phyloP scores from a whole-genome alignment of 257 asterid genomes.

The Gentiana dahurica region DNA sequence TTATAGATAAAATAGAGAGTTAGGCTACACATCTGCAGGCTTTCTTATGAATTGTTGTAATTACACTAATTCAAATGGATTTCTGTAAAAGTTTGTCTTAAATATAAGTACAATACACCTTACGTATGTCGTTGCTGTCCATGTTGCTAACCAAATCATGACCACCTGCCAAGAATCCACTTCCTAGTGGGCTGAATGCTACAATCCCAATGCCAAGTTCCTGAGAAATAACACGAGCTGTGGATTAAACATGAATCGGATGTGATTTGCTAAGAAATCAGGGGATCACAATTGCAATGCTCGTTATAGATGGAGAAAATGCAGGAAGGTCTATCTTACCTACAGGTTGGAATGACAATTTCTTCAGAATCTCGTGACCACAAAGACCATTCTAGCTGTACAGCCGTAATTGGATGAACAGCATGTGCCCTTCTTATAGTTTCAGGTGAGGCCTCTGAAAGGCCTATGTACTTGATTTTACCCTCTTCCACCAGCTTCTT shows the following conservation, averaged over 20 bases:
- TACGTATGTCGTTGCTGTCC: neutral
- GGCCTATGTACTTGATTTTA: slow-evolving; percentile 9
- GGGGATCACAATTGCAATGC: neutral
- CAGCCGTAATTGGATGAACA: slow-evolving; percentile 10
- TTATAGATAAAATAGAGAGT: too few relatives aligned
- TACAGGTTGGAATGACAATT: neutral
- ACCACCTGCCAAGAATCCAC: slow-evolving; percentile 11
- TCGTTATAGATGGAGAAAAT: neutral
- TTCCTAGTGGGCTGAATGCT: slow-evolving; percentile 10
- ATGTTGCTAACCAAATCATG: slow-evolving; percentile 6
- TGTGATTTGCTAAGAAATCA: neutral
- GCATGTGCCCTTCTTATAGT: slow-evolving; percentile 12
- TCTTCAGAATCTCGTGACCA: neutral
- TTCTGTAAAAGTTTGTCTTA: too few relatives aligned
- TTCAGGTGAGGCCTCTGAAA: slow-evolving; percentile 12
- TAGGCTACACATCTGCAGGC: too few relatives aligned
- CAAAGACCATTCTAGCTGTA: slow-evolving; percentile 10
- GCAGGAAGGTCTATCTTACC: neutral
- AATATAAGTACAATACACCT: neutral
- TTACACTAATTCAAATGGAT: too few relatives aligned
- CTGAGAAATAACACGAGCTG: slow-evolving; percentile 4
- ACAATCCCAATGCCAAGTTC: slow-evolving; percentile 17
- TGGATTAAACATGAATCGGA: neutral
- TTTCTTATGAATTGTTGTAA: too few relatives aligned
- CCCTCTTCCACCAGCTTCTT: slow-evolving; percentile 13